Evolutionary conservation across 176 grass and related monocot species (phyloP), one percentile per base, ranked within the genome.

Genomic region (Eremochloa ophiuroides): DNA sequence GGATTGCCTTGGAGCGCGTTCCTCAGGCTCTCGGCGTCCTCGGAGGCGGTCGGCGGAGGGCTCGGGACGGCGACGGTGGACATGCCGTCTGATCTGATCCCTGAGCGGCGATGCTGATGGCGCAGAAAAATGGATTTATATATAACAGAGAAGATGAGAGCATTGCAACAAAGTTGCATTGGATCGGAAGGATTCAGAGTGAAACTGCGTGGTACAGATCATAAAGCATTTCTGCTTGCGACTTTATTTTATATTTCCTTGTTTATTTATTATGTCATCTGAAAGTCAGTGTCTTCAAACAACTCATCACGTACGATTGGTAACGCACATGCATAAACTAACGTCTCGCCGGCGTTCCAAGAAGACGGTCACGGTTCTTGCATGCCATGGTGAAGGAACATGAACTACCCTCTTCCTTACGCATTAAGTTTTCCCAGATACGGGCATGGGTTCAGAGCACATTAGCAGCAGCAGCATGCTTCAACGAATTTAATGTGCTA

Each of bases 1-100:
- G 18, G 33, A 47, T 71, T 90, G 84, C 90, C 90, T 86, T 92
- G 81, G 33, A 95, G 82, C 73, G 90, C 90, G 75, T 82, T 90
- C 38, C 75, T 75, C 40, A 92, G 47, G 68, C 81, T 69, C 69
- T 90, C 46, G 18, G 93, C 93, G 51, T 90, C 87, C 18, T 88
- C 79, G n/a, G 74, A 56, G 65, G 90, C 66, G 2, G 87, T 82
- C 30, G 79, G 85, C 41, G 77, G 11, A 1, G 85, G 79, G 30
- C 61, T 86, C 40, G 87, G 82, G 1, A 92, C 80, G 80, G 48
- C 56, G 31, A 90, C 81, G 50, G 80, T 61, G 14, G 90, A 85
- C 90, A 95, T 92, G 58, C 41, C 43, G 3, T 28, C 39, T 73
- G 31, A 35, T 56, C 23, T 50, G 46, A 20, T 47, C n/a, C 39